Percentiles rank a stretch among this genome's conserved stretches.
phyloP scores from a whole-genome alignment of 1,139 yeast genomes.

The Pichia cactophila region DNA sequence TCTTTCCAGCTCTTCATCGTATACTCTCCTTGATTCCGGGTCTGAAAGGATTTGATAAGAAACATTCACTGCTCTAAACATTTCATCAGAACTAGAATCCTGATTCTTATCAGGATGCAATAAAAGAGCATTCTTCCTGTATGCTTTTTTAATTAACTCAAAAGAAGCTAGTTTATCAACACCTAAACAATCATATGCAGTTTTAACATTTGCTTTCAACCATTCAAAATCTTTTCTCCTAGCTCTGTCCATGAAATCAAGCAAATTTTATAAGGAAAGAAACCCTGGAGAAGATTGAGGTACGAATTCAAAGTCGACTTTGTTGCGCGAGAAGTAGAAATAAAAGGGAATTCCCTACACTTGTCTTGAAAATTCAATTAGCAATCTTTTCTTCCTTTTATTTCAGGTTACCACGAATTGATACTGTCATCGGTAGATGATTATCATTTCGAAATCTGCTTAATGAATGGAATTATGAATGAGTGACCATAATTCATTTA shows the following conservation, averaged over 20 bases:
- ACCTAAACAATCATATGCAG: conserved; percentile 22
- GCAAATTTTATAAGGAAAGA: background rate
- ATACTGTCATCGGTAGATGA: background rate
- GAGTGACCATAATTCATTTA: background rate
- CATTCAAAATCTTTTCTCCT: conserved; percentile 20
- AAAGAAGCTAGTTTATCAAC: conserved; percentile 20
- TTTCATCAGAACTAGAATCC: conserved; percentile 27
- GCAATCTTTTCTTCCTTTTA: too few species aligned
- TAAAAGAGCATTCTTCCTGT: conserved; percentile 24
- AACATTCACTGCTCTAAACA: conserved; percentile 35
- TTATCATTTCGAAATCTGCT: background rate
- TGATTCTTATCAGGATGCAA: conserved; percentile 44
- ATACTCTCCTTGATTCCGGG: conserved; percentile 28
- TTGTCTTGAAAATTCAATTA: too few species aligned
- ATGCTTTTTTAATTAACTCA: conserved; percentile 25
- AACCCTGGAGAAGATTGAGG: background rate
- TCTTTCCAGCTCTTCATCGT: conserved; percentile 28
- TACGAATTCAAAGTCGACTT: too few species aligned
- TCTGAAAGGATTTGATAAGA: conserved; percentile 37
- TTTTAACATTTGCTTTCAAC: conserved; percentile 15
- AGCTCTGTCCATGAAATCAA: conserved; percentile 5
- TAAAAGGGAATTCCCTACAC: too few species aligned
- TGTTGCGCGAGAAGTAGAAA: background rate
- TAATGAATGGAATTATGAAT: background rate
- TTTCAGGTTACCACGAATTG: background rate